Conservation (phyloP, 2,329 filamentous ascomycete species). For the Aureobasidium leucospermi region DNA sequence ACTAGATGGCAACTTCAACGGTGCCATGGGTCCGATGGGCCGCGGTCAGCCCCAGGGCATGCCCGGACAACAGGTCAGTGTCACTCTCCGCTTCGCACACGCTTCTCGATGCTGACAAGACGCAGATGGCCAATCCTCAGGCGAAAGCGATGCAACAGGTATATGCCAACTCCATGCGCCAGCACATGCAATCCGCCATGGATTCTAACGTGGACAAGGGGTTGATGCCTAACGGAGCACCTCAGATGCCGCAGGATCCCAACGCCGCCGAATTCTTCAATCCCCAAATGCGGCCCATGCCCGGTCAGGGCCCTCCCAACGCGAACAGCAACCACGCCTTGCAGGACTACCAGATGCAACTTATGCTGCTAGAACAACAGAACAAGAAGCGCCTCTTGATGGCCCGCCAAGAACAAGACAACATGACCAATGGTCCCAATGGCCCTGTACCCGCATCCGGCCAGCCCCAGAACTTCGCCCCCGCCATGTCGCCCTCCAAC, state of each 20-base stretch:
- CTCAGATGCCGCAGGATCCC: conserved; percentile 66
- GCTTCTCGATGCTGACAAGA: not conserved
- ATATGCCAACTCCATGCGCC: conserved; percentile 76
- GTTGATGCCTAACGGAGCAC: conserved; percentile 47
- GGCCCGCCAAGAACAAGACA: conserved; percentile 74
- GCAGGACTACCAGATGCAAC: conserved; percentile 83
- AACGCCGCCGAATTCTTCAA: conserved; percentile 49
- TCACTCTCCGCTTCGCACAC: not conserved
- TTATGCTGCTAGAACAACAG: conserved; percentile 80
- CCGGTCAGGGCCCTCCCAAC: conserved; percentile 26
- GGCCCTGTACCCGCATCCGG: conserved; percentile 42
- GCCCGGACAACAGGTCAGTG: conserved; percentile 54
- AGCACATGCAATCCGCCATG: conserved; percentile 75
- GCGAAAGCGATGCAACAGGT: conserved; percentile 14
- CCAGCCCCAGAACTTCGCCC: conserved; percentile 35
- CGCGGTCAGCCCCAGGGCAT: conserved; percentile 61
- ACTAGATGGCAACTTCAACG: conserved; percentile 69
- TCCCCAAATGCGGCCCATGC: conserved; percentile 40
- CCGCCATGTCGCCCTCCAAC: conserved; percentile 61
- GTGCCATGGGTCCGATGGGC: conserved; percentile 62
- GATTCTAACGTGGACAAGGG: conserved; percentile 64
- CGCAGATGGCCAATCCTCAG: conserved; percentile 12
- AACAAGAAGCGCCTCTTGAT: conserved; percentile 82
- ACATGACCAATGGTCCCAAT: conserved; percentile 46
- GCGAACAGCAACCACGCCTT: conserved; percentile 68